Evolutionary conservation across 2,329 filamentous ascomycete genomes (phyloP).

Genomic region (Ophiostoma perfectum): DNA sequence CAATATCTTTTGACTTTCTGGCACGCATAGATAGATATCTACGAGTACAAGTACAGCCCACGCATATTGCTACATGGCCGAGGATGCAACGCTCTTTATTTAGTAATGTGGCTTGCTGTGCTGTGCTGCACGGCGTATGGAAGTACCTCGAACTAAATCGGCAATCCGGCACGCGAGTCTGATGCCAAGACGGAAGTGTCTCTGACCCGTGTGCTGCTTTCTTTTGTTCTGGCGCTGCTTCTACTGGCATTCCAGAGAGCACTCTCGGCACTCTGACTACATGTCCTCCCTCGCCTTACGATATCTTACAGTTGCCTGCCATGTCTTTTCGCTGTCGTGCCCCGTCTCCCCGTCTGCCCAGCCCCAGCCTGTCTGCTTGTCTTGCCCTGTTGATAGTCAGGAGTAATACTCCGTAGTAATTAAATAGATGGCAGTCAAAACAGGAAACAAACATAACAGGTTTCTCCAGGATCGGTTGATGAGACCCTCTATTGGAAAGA

Average conservation of each 20-base stretch:
- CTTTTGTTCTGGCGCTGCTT: neutral
- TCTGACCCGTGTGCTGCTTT: conserved; percentile 1
- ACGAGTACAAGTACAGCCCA: no score
- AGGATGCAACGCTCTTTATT: neutral
- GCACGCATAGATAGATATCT: no score
- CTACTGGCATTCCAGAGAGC: neutral
- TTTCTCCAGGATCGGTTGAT: neutral
- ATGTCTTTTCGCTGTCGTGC: neutral
- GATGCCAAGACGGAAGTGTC: neutral
- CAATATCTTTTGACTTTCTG: no score
- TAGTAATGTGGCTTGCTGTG: neutral
- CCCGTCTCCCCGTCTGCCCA: neutral
- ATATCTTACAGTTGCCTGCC: no score
- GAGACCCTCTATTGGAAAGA: no score
- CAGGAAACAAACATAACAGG: neutral
- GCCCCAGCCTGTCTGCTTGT: neutral
- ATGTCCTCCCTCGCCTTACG: no score
- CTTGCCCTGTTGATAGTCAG: neutral
- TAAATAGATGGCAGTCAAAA: neutral
- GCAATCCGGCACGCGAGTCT: conserved; percentile 8
- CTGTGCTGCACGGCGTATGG: neutral
- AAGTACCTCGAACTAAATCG: neutral
- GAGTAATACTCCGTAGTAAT: neutral
- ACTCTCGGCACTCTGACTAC: no score
- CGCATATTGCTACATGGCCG: neutral